These are phyloP conservation scores for Suillus alpinus DNA, from an alignment of 768 basidiomycete species.

Conservation along the genomic window DNA sequence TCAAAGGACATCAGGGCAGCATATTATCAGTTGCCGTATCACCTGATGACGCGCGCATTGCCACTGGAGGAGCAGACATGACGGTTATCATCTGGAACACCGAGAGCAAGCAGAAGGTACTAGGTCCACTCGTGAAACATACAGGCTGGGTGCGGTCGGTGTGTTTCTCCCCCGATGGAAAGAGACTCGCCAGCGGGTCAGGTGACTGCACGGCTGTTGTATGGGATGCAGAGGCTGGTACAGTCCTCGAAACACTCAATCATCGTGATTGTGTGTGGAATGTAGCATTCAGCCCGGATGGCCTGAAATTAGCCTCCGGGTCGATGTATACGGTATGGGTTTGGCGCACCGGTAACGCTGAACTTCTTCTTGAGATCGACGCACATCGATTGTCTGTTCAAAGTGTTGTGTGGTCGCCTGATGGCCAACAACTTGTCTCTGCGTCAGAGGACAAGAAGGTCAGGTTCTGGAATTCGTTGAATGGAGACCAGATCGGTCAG, in stretches of 20 bases:
- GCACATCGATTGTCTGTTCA: not conserved
- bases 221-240: conserved; percentile 9
- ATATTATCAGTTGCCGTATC: too few species aligned
- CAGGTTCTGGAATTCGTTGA: too few species aligned
- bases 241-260: not conserved
- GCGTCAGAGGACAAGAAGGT: too few species aligned
- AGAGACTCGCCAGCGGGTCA: not conserved
- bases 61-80: too few species aligned
- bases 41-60: too few species aligned
- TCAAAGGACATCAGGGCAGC: too few species aligned
- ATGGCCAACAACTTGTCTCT: not conserved
- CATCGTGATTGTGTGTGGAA: not conserved
- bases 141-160: too few species aligned
- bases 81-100: conserved; percentile 28
- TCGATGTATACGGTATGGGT: not conserved
- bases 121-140: conserved; percentile 26
- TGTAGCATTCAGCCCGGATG: not conserved
- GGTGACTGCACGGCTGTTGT: not conserved
- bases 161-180: not conserved
- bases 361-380: not conserved
- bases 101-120: conserved; percentile 16
- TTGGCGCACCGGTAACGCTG: not conserved
- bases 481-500: too few species aligned
- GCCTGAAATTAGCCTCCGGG: not conserved
- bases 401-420: not conserved